phyloP scores from a whole-genome alignment of 2,329 filamentous ascomycete genomes.

The Penicillium olsonii region DNA sequence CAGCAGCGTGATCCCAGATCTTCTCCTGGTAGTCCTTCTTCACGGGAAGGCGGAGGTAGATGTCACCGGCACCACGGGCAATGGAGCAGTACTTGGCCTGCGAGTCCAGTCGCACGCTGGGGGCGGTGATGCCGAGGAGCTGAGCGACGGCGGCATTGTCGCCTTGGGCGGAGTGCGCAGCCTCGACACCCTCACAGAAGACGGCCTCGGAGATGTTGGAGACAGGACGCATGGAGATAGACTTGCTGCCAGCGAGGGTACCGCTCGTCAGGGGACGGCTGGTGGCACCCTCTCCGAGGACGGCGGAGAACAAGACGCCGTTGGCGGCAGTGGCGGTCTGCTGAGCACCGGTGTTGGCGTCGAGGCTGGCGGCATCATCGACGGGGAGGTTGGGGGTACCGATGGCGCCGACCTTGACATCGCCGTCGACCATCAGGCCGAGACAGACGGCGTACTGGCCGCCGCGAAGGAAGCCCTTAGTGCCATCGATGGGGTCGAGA shows the following conservation, averaged over 20 bases:
- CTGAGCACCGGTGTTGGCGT: conserved; percentile 71
- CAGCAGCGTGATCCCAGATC: conserved; percentile 98
- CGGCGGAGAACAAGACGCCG: conserved; percentile 85
- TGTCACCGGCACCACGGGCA: conserved; percentile 87
- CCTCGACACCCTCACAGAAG: conserved; percentile 96
- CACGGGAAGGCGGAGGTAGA: conserved; percentile 87
- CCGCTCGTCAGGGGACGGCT: conserved; percentile 69
- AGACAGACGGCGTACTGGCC: conserved; percentile 97
- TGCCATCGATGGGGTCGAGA: conserved; percentile 95
- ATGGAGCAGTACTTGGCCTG: conserved; percentile 98
- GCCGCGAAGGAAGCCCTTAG: conserved; percentile 92
- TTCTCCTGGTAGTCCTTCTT: conserved; percentile 93
- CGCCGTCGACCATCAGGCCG: conserved; percentile 85
- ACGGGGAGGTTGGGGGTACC: conserved; percentile 94
- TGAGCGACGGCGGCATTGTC: conserved; percentile 83
- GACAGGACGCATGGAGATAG: conserved; percentile 78
- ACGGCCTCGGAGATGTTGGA: conserved; percentile 75
- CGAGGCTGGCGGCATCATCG: conserved; percentile 72
- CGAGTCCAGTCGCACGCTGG: conserved; percentile 94
- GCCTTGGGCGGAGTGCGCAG: conserved; percentile 84
- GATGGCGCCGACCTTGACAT: conserved; percentile 91
- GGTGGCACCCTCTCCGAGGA: conserved; percentile 76
- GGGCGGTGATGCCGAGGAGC: conserved; percentile 81
- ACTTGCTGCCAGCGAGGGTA: conserved; percentile 50
- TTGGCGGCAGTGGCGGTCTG: conserved; percentile 73